These are phyloP conservation scores for Sclerotinia spermophila DNA, from an alignment of 2,329 filamentous ascomycete genomes.

Conservation along the genomic window DNA sequence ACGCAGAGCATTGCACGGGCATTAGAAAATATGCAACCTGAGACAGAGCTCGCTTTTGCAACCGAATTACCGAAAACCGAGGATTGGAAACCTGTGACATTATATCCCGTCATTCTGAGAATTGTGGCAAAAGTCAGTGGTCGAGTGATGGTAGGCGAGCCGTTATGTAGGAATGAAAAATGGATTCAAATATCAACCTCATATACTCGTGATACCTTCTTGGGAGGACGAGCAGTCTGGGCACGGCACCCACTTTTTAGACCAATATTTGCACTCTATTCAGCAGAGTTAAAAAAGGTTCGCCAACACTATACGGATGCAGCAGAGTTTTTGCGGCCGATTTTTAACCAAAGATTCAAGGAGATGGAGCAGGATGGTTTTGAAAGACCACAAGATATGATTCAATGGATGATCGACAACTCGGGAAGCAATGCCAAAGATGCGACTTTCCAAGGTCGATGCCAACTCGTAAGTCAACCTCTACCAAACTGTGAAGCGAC, in stretches of 20 bases:
- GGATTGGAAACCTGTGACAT: conserved; percentile 34
- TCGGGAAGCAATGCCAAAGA: conserved; percentile 7
- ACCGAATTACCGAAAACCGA: conserved; percentile 22
- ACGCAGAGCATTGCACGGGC: conserved; percentile 28
- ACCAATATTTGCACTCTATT: conserved; percentile 10
- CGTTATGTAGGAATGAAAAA: conserved; percentile 30
- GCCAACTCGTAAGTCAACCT: background rate
- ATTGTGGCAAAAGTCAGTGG: conserved; percentile 42
- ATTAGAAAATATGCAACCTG: conserved; percentile 29
- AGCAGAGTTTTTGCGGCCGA: conserved; percentile 3
- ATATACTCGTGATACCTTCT: conserved; percentile 22
- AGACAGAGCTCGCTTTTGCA: conserved; percentile 26
- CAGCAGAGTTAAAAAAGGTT: conserved; percentile 7
- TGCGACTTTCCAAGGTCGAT: conserved; percentile 10
- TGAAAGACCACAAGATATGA: conserved; percentile 10
- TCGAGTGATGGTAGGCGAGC: conserved; percentile 30
- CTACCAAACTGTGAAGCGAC: background rate
- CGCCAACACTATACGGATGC: conserved; percentile 12
- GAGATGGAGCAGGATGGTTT: conserved; percentile 7
- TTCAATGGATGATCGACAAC: conserved; percentile 17
- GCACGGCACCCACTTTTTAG: conserved; percentile 8
- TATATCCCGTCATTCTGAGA: conserved; percentile 38
- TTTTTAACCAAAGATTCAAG: conserved; percentile 4
- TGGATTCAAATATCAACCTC: conserved; percentile 29
- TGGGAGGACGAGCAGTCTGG: conserved; percentile 5